Base-by-base conservation (phyloP, 2,329 filamentous ascomycete species). In the Orbilia oligospora region DNA sequence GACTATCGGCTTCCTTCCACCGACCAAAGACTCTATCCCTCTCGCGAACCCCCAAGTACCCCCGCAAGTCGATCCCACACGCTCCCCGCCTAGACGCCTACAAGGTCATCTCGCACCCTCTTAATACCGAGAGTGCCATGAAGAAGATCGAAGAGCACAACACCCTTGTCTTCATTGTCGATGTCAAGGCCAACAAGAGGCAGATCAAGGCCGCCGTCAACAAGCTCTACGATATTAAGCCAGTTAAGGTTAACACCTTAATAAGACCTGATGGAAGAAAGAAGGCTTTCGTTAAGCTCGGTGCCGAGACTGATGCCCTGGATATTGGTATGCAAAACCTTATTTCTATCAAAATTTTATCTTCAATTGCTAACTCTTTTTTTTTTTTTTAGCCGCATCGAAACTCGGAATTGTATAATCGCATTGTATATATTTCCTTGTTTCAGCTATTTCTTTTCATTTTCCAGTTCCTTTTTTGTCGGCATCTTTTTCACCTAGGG, bases 111-210 rank as follows among this genome's bases (percentile, higher is more conserved):
- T 89, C 98, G 85, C 93, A 97, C 91, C 96, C 96, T 83, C 90
- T 99, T 85, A 99, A 99, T 92, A 99, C 96, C 80, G 96, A 99
- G 92, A 96, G 92, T 85, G 96, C 97, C 85, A 98, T 99, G 95
- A 99, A 99, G 93, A 97, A 97, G 92, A 97, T 99, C 84, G 96
- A 99, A 90, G 96, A 99, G 92, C 94, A 99, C 91, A 99, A 99
- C 91, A 99, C 96, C 83, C 91, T 99, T 67, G 93, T 97, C 86
- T 97, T 97, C 90, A 97, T 97, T 83, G 93, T 97, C 85, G 92
- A 97, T 83, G 88, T 95, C 87, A 97, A 97, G 92, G 91, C 95
- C 87, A 99, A 99, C 91, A 99, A 99, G 93, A 91, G 94, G 86
- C 96, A 99, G 89, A 99, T 99, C 89, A 97, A 97, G 91, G 89